Base-by-base conservation (phyloP, 768 basidiomycete genomes). In the Jaapia argillacea region DNA sequence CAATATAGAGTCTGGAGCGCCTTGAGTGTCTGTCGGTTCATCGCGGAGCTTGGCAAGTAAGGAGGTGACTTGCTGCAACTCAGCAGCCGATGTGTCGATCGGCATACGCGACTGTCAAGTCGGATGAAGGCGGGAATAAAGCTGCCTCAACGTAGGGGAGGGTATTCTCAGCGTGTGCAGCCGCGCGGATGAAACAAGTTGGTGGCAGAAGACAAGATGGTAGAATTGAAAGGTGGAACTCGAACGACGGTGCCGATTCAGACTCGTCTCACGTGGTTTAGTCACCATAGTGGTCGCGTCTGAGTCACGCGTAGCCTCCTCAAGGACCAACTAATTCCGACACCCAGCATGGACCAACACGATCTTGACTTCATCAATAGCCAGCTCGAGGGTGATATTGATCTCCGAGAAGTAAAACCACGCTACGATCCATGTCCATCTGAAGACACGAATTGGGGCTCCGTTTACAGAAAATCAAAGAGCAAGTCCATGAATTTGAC, bases 401-500 rank as follows among this genome's bases (percentile, higher is more conserved):
- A 77, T 39, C 60, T 80, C 16, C 68, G 72, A 58, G 85, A 86
- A 70, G 85, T 84, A 57, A 50, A n/a, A 57, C 53, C 35, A 37
- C 40, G 36, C 22, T 46, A 18, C 14, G 7, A 14, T 24, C 22
- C 27, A 25, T 14, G 12, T 35, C 10, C 20, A 18, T 21, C 24
- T 39, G 35, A 24, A 44, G 5, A 33, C n/a, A n/a, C 28, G 25
- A 27, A 31, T 35, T 38, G 21, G 26, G 21, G 35, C 39, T 46
- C 45, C 37, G 24, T 58, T 3, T 37, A 5, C 51, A 90, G 87
- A 85, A 77, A 79, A 82, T 90, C 62, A 83, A 75, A 53, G 84
- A 85, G 23, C 77, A 83, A 58, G 79, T 83, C 28, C 70, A 69
- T 21, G 75, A 80, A 53, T 66, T 89, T 2, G 86, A 89, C 60